Evolutionary conservation across 2,329 filamentous ascomycete species (phyloP).

Genomic region (Aspergillus ochraceus): DNA sequence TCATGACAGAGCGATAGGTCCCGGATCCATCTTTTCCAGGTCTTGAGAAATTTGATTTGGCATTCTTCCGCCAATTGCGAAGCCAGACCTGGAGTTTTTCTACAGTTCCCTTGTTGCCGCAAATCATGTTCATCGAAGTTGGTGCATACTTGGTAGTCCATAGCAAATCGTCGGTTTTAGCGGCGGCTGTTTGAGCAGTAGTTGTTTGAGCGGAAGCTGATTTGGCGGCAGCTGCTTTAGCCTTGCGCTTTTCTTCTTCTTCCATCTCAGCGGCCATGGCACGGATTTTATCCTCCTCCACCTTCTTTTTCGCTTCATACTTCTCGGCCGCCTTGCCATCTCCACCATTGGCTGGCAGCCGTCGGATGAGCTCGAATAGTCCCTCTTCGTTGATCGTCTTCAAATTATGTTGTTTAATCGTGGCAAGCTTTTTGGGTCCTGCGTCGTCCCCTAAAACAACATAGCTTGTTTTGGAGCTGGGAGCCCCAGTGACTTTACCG

Average conservation of each 20-base stretch:
- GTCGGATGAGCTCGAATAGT: slow-evolving; percentile 79
- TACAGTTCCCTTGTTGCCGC: slow-evolving; percentile 87
- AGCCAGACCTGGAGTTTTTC: slow-evolving; percentile 91
- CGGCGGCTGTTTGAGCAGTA: not conserved
- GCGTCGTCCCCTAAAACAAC: slow-evolving; percentile 90
- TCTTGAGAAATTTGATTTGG: slow-evolving; percentile 78
- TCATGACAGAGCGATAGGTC: slow-evolving; percentile 82
- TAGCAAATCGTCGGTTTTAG: slow-evolving; percentile 62
- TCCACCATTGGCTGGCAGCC: slow-evolving; percentile 81
- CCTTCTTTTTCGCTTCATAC: slow-evolving; percentile 77
- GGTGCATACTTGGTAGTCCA: slow-evolving; percentile 98
- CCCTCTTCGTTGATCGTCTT: slow-evolving; percentile 95
- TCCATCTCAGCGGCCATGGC: slow-evolving; percentile 84
- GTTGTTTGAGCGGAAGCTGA: not conserved
- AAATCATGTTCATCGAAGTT: slow-evolving; percentile 80
- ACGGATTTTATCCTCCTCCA: slow-evolving; percentile 79
- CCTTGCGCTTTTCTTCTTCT: slow-evolving; percentile 64
- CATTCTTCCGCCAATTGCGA: slow-evolving; percentile 73
- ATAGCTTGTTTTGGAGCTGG: slow-evolving; percentile 91
- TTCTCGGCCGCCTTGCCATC: slow-evolving; percentile 85
- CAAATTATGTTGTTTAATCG: slow-evolving; percentile 75
- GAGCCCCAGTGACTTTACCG: slow-evolving; percentile 80
- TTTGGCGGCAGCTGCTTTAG: slow-evolving; percentile 9
- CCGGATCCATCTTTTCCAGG: slow-evolving; percentile 83
- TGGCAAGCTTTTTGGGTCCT: slow-evolving; percentile 87